phyloP scores from a whole-genome alignment of 768 basidiomycete species.

The Termitomyces titanicus region DNA sequence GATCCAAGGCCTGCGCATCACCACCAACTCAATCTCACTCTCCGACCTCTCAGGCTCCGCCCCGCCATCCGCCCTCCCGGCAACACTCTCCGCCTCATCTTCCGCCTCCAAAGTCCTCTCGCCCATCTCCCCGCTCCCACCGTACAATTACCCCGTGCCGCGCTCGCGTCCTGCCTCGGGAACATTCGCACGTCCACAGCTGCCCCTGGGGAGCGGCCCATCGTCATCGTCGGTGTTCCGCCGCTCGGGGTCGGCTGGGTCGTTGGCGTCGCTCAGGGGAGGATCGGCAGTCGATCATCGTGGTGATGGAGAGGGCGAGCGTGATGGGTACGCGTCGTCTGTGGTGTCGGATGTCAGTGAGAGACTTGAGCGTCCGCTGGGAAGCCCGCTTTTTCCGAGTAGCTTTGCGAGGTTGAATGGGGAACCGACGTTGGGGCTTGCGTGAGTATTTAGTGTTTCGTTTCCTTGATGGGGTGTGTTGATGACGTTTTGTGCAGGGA shows the following conservation, averaged over 20 bases:
- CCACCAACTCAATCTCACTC: slow-evolving; percentile 36
- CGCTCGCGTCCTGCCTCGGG: slow-evolving; percentile 13
- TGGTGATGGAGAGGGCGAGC: no score
- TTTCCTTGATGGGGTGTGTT: background rate
- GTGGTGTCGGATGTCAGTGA: slow-evolving; percentile 2
- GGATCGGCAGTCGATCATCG: no score
- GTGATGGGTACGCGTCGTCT: slow-evolving; percentile 38
- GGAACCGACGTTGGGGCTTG: background rate
- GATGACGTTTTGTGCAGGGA: slow-evolving; percentile 13
- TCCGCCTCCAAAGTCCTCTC: slow-evolving; percentile 9
- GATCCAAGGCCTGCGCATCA: slow-evolving; percentile 57
- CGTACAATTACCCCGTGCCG: slow-evolving; percentile 16
- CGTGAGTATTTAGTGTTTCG: background rate
- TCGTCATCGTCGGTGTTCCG: slow-evolving; percentile 24
- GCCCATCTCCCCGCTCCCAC: slow-evolving; percentile 25
- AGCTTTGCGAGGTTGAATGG: slow-evolving; percentile 68
- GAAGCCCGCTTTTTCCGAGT: slow-evolving; percentile 78
- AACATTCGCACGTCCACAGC: slow-evolving; percentile 1
- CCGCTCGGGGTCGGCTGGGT: slow-evolving; percentile 27
- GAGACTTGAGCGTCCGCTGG: slow-evolving; percentile 62
- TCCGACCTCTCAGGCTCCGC: slow-evolving; percentile 14
- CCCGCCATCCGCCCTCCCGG: slow-evolving; percentile 16
- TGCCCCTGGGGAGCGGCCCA: no score
- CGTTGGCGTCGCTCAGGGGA: slow-evolving; percentile 17
- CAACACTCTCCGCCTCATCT: background rate